phyloP scores from a whole-genome alignment of 2,329 filamentous ascomycete species.

The Apiospora phragmitis region DNA sequence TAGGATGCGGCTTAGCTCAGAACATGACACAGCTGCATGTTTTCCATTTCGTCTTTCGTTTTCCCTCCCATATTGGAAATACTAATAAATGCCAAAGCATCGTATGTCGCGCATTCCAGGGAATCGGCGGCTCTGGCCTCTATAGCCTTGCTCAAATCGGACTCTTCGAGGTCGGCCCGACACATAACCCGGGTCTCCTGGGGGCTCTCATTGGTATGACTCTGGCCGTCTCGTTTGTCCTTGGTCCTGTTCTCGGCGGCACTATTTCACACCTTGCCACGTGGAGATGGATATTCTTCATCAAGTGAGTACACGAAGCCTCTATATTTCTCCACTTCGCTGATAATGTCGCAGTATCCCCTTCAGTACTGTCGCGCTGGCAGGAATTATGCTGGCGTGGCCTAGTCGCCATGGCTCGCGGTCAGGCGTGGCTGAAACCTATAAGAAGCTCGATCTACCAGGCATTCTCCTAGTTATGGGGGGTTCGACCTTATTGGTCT shows the following conservation, averaged over 20 bases:
- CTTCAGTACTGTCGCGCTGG: slow-evolving; percentile 47
- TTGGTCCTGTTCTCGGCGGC: slow-evolving; percentile 60
- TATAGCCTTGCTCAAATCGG: slow-evolving; percentile 61
- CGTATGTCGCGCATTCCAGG: slow-evolving; percentile 58
- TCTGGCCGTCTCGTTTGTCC: slow-evolving; percentile 56
- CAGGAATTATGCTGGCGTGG: slow-evolving; percentile 48
- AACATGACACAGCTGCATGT: slow-evolving; percentile 54
- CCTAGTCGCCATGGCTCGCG: slow-evolving; percentile 38
- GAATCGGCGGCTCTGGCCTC: slow-evolving; percentile 61
- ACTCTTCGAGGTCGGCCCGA: slow-evolving; percentile 57
- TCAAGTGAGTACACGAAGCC: slow-evolving; percentile 48
- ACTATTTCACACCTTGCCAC: slow-evolving; percentile 51
- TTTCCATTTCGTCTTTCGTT: neutral
- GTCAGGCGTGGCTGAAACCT: slow-evolving; percentile 41
- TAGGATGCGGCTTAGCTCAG: slow-evolving; percentile 52
- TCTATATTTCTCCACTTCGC: neutral
- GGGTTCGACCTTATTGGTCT: slow-evolving; percentile 55
- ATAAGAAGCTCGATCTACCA: slow-evolving; percentile 52
- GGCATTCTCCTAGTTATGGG: slow-evolving; percentile 51
- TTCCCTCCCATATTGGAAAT: neutral
- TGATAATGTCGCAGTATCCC: slow-evolving; percentile 42
- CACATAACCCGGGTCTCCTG: slow-evolving; percentile 52
- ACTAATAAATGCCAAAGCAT: slow-evolving; percentile 42
- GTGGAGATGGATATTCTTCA: slow-evolving; percentile 63
- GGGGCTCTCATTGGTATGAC: slow-evolving; percentile 57